Evolutionary conservation across 2,329 filamentous ascomycete species (phyloP).

Genomic region (Hymenoscyphus occultus): DNA sequence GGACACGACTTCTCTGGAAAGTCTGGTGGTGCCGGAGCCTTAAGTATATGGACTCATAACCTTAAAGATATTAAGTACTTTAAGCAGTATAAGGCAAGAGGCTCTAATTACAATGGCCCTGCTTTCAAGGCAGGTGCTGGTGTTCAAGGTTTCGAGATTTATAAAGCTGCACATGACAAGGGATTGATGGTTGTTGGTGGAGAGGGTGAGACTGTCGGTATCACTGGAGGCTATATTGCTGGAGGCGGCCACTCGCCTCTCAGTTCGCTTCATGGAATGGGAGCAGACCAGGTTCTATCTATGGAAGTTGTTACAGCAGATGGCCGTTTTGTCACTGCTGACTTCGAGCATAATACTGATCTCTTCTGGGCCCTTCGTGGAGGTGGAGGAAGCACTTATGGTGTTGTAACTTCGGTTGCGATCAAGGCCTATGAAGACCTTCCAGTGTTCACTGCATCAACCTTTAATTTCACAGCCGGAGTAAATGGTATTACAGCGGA

Average conservation of each 20-base stretch:
- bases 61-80: slow-evolving; percentile 14
- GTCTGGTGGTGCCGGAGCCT: slow-evolving; percentile 44
- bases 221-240: slow-evolving; percentile 50
- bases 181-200: slow-evolving; percentile 52
- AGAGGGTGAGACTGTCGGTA: slow-evolving; percentile 38
- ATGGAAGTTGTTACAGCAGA: slow-evolving; percentile 53
- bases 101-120: slow-evolving; percentile 40
- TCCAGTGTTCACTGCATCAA: slow-evolving; percentile 35
- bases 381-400: slow-evolving; percentile 58
- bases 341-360: slow-evolving; percentile 51
- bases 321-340: slow-evolving; percentile 49
- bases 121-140: slow-evolving; percentile 52
- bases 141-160: slow-evolving; percentile 46
- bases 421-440: slow-evolving; percentile 48
- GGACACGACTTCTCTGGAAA: slow-evolving; percentile 48
- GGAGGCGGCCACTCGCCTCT: slow-evolving; percentile 60
- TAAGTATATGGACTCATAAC: slow-evolving; percentile 50
- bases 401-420: slow-evolving; percentile 47
- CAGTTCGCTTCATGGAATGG: slow-evolving; percentile 52
- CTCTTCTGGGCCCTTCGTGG: slow-evolving; percentile 64
- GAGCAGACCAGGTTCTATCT: slow-evolving; percentile 57
- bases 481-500: slow-evolving; percentile 38
- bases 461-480: slow-evolving; percentile 2
- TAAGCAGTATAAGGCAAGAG: slow-evolving; percentile 7
- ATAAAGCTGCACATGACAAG: slow-evolving; percentile 42